phyloP scores from a whole-genome alignment of 768 basidiomycete genomes.

The Sarcomyxa edulis region DNA sequence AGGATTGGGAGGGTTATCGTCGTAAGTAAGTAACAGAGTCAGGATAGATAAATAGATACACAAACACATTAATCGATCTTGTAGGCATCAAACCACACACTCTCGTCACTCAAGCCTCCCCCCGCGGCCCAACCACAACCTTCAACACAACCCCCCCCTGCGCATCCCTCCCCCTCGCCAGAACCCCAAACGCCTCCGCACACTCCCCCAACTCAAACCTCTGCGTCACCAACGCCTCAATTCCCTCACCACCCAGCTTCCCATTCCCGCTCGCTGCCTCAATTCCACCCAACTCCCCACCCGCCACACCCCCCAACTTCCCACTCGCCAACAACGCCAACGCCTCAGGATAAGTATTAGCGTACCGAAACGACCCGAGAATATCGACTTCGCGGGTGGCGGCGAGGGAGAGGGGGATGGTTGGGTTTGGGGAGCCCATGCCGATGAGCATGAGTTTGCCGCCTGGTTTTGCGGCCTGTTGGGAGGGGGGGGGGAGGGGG shows the following conservation, averaged over 20 bases:
- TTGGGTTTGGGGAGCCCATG: constrained; percentile 85
- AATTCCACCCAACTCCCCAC: no score
- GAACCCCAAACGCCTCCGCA: constrained; percentile 74
- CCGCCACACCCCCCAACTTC: constrained; percentile 48
- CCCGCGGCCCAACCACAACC: constrained; percentile 72
- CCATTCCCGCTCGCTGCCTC: no score
- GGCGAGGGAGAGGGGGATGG: constrained; percentile 79
- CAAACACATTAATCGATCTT: no score
- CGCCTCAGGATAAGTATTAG: constrained; percentile 87
- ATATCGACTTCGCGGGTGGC: constrained; percentile 90
- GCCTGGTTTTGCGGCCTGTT: constrained; percentile 74
- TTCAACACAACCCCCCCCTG: constrained; percentile 83
- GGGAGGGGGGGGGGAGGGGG: no score
- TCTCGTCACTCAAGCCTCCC: no score
- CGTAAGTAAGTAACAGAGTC: no score
- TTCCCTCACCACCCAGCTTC: no score
- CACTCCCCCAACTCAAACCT: constrained; percentile 63
- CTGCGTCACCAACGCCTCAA: constrained; percentile 77
- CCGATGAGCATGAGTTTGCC: constrained; percentile 93
- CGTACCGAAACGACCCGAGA: constrained; percentile 87
- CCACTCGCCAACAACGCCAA: constrained; percentile 69
- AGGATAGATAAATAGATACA: no score
- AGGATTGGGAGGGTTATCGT: no score
- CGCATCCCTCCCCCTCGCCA: constrained; percentile 74
- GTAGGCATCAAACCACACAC: no score